phyloP scores from a whole-genome alignment of 1,139 yeast genomes.

The Taphrina wiesneri region DNA sequence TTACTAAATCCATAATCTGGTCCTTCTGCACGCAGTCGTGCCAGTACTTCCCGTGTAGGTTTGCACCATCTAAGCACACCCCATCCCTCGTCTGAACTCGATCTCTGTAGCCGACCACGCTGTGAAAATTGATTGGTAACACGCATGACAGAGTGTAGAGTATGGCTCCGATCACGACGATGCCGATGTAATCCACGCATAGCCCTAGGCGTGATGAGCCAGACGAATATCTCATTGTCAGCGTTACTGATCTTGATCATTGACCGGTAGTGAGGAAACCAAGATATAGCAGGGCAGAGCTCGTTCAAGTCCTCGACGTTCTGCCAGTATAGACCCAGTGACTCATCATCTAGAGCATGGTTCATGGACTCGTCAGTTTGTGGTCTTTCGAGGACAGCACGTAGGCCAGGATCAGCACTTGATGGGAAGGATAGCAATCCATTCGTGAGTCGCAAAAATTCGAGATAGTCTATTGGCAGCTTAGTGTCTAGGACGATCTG shows the following conservation, averaged over 20 bases:
- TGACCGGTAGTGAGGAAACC: neutral
- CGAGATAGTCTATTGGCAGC: constrained; percentile 7
- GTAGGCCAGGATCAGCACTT: constrained; percentile 8
- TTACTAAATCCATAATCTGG: neutral
- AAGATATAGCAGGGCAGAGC: neutral
- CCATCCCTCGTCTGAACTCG: constrained; percentile 1
- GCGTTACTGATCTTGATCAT: constrained; percentile 11
- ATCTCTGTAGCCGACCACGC: neutral
- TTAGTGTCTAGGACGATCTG: neutral
- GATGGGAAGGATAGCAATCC: constrained; percentile 15
- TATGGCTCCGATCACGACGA: neutral
- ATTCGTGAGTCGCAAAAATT: constrained; percentile 3
- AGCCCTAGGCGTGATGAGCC: constrained; percentile 17
- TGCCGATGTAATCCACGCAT: neutral
- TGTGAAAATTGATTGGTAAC: neutral
- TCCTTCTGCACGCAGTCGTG: neutral
- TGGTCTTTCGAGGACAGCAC: neutral
- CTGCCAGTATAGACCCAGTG: constrained; percentile 12
- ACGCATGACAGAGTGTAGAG: neutral
- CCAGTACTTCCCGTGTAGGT: neutral
- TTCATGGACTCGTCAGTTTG: neutral
- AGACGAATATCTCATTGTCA: constrained; percentile 1
- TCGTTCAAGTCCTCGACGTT: neutral
- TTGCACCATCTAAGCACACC: constrained; percentile 5
- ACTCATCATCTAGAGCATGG: neutral